phyloP scores from a whole-genome alignment of 169 alveolate species.

The Eimeria tenella region DNA sequence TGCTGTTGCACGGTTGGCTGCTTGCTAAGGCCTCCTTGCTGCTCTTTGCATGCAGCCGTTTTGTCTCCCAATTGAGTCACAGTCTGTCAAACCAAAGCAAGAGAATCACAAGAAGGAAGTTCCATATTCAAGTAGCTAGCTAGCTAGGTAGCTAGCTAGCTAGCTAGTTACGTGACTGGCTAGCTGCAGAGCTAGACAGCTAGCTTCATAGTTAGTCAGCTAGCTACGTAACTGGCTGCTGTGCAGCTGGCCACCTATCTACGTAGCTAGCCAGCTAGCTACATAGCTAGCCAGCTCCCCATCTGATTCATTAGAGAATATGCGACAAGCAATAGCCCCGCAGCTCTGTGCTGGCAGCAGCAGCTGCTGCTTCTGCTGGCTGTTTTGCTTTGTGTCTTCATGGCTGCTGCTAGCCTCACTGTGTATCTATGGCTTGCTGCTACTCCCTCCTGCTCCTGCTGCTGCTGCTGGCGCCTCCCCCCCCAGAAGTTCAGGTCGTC shows the following conservation, averaged over 20 bases:
- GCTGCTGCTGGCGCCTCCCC: background rate
- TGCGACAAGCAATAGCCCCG: background rate
- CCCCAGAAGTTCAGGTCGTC: background rate
- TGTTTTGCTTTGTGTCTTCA: background rate
- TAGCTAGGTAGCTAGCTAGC: conserved; percentile 10
- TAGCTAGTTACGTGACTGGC: background rate
- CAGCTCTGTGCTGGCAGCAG: background rate
- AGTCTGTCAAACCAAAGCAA: background rate
- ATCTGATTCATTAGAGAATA: too few species aligned
- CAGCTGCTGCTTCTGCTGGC: background rate
- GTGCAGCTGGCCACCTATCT: too few species aligned
- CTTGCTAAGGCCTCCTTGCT: background rate
- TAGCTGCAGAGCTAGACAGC: too few species aligned
- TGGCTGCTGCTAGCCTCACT: background rate
- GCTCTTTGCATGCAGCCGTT: background rate
- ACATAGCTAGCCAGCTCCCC: too few species aligned
- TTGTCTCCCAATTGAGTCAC: background rate
- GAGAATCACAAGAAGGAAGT: background rate
- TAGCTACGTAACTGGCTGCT: too few species aligned
- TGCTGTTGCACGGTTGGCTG: background rate
- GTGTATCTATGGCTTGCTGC: too few species aligned
- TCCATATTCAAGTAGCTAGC: background rate
- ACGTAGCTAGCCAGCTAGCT: too few species aligned
- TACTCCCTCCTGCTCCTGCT: background rate
- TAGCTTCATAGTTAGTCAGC: too few species aligned